Percentiles rank a stretch among this genome's conserved stretches.
Conservation (phyloP, 2,329 filamentous ascomycete genomes). For the Annulohypoxylon truncatum region DNA sequence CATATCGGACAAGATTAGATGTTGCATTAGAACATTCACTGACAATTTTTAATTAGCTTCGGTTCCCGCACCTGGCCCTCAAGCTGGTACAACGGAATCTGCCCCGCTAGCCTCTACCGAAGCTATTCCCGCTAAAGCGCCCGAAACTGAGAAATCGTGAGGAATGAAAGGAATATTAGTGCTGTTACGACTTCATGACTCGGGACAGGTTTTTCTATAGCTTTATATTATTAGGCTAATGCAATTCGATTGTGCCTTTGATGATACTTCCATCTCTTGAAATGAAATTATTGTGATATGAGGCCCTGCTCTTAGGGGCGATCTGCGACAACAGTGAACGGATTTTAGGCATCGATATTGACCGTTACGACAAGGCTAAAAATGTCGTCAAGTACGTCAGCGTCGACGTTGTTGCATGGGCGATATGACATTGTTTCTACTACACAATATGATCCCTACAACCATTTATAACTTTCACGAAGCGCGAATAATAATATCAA, state of each 20-base stretch:
- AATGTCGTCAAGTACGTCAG: no score
- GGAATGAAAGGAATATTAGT: conserved; percentile 3
- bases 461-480: background rate
- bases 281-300: background rate
- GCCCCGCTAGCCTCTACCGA: conserved; percentile 43
- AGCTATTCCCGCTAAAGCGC: conserved; percentile 44
- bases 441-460: no score
- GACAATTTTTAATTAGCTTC: conserved; percentile 24
- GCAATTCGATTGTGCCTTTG: background rate
- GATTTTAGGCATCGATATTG: no score
- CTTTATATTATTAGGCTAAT: conserved; percentile 21
- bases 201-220: conserved; percentile 16
- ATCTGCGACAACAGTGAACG: no score
- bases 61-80: conserved; percentile 43
- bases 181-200: conserved; percentile 37
- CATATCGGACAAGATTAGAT: background rate
- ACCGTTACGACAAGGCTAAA: no score
- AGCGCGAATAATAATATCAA: no score
- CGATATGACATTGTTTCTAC: no score
- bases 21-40: conserved; percentile 9
- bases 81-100: conserved; percentile 45
- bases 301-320: background rate
- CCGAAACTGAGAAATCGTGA: conserved; percentile 45
- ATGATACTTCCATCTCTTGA: background rate
- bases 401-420: no score